Percentiles rank a stretch among this genome's conserved stretches.
Conservation (phyloP, 495 filamentous ascomycete species). For the Xylaria venustula region DNA sequence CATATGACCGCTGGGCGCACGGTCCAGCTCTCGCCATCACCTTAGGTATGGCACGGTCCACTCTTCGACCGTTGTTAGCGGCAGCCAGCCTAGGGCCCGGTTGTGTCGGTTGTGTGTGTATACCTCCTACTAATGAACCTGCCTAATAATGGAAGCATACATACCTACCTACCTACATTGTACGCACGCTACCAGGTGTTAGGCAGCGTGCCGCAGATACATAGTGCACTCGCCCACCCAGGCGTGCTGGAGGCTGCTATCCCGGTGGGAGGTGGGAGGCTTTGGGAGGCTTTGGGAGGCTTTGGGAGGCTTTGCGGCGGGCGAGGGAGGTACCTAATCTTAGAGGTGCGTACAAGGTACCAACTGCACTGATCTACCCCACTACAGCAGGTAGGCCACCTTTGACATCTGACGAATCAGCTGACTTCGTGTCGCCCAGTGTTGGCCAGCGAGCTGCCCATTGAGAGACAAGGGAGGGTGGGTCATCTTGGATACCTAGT, state of each 20-base stretch:
- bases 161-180: no score
- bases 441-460: neutral
- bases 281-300: no score
- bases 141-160: no score
- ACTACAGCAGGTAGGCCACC: neutral
- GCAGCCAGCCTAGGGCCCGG: no score
- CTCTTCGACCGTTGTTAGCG: constrained; percentile 10
- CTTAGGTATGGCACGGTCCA: constrained; percentile 11
- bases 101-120: no score
- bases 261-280: no score
- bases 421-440: constrained; percentile 5
- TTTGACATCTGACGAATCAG: constrained; percentile 14
- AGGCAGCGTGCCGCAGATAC: no score
- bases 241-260: no score
- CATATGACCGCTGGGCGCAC: constrained; percentile 32
- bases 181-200: no score
- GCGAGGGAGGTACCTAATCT: neutral
- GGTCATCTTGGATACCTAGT: neutral
- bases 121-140: no score
- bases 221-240: no score
- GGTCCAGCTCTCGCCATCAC: constrained; percentile 21
- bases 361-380: neutral
- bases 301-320: no score
- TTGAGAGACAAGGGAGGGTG: neutral
- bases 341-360: neutral